Percentiles rank a stretch among this genome's conserved stretches.
These are phyloP conservation scores for Collybia mongolica DNA, from an alignment of 768 basidiomycete genomes.

Conservation along the genomic window DNA sequence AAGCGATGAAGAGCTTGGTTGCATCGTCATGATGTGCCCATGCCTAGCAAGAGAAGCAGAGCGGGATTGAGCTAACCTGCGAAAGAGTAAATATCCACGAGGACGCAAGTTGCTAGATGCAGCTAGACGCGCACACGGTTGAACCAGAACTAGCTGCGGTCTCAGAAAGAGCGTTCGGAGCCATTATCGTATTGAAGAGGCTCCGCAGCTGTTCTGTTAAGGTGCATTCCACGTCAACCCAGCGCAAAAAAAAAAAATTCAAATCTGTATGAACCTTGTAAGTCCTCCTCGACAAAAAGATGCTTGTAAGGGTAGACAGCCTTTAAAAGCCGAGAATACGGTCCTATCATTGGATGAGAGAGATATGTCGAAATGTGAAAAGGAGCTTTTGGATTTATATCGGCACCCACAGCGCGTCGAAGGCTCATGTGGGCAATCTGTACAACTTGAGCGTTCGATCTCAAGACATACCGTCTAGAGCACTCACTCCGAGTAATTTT, in stretches of 20 bases:
- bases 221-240: conserved; percentile 1
- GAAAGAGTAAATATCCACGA: too few species aligned
- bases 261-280: conserved; percentile 26
- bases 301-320: conserved; percentile 25
- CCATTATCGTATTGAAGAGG: not conserved
- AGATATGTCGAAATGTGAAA: conserved; percentile 28
- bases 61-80: too few species aligned
- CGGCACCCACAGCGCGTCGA: conserved; percentile 22
- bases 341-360: conserved; percentile 28
- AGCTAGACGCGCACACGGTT: too few species aligned
- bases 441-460: not conserved
- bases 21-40: conserved; percentile 8
- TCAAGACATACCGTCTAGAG: not conserved
- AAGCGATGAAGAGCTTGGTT: conserved; percentile 14
- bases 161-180: not conserved
- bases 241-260: not conserved
- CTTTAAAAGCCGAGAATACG: conserved; percentile 33
- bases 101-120: too few species aligned
- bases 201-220: conserved; percentile 4
- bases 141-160: not conserved
- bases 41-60: not conserved
- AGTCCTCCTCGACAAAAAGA: conserved; percentile 31
- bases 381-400: conserved; percentile 16
- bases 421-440: conserved; percentile 40
- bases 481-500: conserved; percentile 42